These are phyloP conservation scores for Mycena epipterygia DNA, from an alignment of 768 basidiomycete genomes.

Conservation along the genomic window DNA sequence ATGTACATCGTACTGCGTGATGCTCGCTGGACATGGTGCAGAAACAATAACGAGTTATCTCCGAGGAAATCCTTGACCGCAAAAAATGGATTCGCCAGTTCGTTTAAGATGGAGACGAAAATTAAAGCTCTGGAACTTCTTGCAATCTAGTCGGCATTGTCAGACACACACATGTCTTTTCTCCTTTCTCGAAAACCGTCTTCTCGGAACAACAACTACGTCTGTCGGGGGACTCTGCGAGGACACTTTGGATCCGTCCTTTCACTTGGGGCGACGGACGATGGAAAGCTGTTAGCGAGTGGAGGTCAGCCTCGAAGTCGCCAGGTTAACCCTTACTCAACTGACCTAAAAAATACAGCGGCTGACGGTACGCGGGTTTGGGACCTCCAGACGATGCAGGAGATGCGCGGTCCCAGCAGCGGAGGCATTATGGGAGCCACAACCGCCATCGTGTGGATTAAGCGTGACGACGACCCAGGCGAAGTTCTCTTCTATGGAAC, in stretches of 20 bases:
- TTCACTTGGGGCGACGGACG: neutral
- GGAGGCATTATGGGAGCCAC: slow-evolving; percentile 9
- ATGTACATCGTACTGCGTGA: too few species aligned
- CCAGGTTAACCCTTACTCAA: neutral
- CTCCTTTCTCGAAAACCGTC: neutral
- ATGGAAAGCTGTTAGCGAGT: slow-evolving; percentile 15
- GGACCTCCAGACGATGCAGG: slow-evolving; percentile 14
- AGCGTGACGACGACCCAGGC: slow-evolving; percentile 21
- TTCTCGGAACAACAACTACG: neutral
- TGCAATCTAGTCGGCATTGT: too few species aligned
- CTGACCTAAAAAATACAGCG: slow-evolving; percentile 6
- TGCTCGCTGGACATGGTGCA: too few species aligned
- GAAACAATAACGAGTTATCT: too few species aligned
- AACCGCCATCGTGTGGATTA: slow-evolving; percentile 22
- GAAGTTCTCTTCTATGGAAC: slow-evolving; percentile 28
- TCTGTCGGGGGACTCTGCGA: neutral
- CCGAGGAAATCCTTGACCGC: too few species aligned
- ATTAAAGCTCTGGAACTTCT: too few species aligned
- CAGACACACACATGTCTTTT: neutral
- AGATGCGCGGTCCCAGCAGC: neutral
- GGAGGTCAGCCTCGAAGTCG: slow-evolving; percentile 2
- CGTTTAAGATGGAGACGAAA: too few species aligned
- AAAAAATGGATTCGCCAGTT: too few species aligned
- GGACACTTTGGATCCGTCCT: slow-evolving; percentile 1
- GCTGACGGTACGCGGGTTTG: slow-evolving; percentile 32